Evolutionary conservation across 2,329 filamentous ascomycete genomes (phyloP).

Genomic region (Aspergillus sp.): DNA sequence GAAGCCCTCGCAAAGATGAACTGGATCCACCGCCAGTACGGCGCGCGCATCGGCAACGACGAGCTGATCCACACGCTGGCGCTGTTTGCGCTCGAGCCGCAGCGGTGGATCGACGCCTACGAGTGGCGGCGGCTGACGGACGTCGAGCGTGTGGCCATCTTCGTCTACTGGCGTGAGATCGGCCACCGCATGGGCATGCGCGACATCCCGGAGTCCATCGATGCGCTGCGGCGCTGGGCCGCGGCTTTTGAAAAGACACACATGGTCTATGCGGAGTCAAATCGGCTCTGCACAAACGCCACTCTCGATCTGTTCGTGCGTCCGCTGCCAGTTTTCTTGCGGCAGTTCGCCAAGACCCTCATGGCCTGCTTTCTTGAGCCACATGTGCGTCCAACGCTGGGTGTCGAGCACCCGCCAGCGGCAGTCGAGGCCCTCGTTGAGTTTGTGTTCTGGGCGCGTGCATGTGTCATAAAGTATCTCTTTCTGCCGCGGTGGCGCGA

Average conservation of each 20-base stretch:
- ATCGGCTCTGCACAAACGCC: background rate
- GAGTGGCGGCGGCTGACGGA: slow-evolving; percentile 3
- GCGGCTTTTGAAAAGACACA: background rate
- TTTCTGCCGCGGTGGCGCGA: slow-evolving; percentile 1
- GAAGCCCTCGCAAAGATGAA: slow-evolving; percentile 5
- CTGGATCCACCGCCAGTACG: slow-evolving; percentile 8
- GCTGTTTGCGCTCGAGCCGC: slow-evolving; percentile 5
- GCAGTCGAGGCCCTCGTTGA: background rate
- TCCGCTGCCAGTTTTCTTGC: background rate
- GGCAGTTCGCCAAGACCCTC: background rate
- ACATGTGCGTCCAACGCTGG: slow-evolving; percentile 3
- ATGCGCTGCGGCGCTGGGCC: background rate
- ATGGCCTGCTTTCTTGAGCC: slow-evolving; percentile 2
- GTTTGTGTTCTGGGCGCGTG: background rate
- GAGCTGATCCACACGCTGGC: slow-evolving; percentile 7
- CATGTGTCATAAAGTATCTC: background rate
- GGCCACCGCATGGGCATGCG: slow-evolving; percentile 4
- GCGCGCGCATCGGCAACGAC: slow-evolving; percentile 1
- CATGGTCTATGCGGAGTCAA: slow-evolving; percentile 3
- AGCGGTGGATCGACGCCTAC: slow-evolving; percentile 3
- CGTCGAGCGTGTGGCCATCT: slow-evolving; percentile 3
- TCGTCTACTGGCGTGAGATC: slow-evolving; percentile 5
- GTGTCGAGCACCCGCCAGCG: background rate
- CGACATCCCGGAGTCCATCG: background rate
- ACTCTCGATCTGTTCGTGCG: slow-evolving; percentile 6